Base-by-base conservation (phyloP, 208 protist species). In the Wallacemonas sp. region DNA sequence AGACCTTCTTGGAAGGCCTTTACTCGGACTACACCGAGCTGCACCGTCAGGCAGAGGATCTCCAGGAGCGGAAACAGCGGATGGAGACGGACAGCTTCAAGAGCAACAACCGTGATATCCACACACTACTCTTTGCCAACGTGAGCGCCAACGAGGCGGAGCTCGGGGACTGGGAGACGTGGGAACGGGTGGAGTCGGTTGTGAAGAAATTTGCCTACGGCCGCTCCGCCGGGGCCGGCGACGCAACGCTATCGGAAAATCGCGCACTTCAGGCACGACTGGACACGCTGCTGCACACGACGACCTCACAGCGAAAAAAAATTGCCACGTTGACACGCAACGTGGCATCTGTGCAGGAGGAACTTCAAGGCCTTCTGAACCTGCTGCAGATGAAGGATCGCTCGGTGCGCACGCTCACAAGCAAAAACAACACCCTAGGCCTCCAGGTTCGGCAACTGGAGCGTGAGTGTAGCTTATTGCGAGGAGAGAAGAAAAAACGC, bases 101-200 rank as follows among this genome's bases (percentile, higher is more conserved):
- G 12, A 89, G 79, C 65, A 92, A 94, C 64, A 72, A 76, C 24
- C 50, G 85, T 10, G 71, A 84, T 8, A 91, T 94, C 42, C 66
- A 84, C 29, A 60, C 74, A 8, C n/a, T 92, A 1, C 61, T 94
- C 10, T 90, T 86, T 36, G 64, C 59, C 33, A 62, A 75, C 17
- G 30, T 66, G 9, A 71, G 78, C 21, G 42, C 63, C 0, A 19
- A 68, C 8, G 64, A 78, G 10, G 63, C 46, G 1, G 78, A 76
- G 2, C 65, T 86, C 0, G 89, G 89, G 1, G 81, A 94, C 62
- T 92, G 82, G 76, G 85, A 89, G 21, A 94, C 89, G 21, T 94
- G 76, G 68, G 83, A 92, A 48, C 64, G 63, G 52, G 83, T 94
- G 0, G 73, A 94, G 69, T 48, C 58, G 1, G 64, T 84, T 3